phyloP scores from a whole-genome alignment of 1,139 yeast genomes.

The Suhomyces atakaporum region DNA sequence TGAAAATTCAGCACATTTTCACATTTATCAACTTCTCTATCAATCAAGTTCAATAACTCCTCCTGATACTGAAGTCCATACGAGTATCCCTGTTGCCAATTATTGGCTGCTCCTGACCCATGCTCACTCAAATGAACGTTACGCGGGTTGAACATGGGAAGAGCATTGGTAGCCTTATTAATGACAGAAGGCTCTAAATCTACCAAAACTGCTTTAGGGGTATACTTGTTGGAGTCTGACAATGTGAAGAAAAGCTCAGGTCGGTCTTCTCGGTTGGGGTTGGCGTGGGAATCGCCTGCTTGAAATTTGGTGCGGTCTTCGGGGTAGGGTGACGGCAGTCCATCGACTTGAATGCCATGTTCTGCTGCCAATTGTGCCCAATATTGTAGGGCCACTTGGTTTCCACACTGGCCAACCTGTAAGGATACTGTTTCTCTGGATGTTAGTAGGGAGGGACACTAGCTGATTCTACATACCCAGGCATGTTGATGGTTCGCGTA shows the following conservation, averaged over 20 bases:
- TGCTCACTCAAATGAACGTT: slow-evolving; percentile 76
- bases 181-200: slow-evolving; percentile 94
- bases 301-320: slow-evolving; percentile 13
- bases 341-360: slow-evolving; percentile 83
- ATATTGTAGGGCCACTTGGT: slow-evolving; percentile 90
- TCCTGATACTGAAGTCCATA: slow-evolving; percentile 74
- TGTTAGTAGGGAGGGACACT: slow-evolving; percentile 38
- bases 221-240: slow-evolving; percentile 70
- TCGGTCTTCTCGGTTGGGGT: slow-evolving; percentile 56
- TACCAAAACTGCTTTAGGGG: slow-evolving; percentile 82
- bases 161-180: slow-evolving; percentile 56
- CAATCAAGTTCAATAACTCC: slow-evolving; percentile 76
- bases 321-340: slow-evolving; percentile 39
- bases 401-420: slow-evolving; percentile 88
- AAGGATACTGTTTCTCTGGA: slow-evolving; percentile 42
- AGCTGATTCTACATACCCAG: no score
- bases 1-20: slow-evolving; percentile 91
- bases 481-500: neutral
- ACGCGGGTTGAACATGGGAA: slow-evolving; percentile 80
- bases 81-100: slow-evolving; percentile 90
- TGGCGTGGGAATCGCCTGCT: slow-evolving; percentile 3
- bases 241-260: slow-evolving; percentile 83
- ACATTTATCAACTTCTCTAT: slow-evolving; percentile 87
- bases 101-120: slow-evolving; percentile 93
- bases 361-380: slow-evolving; percentile 90